phyloP scores from a whole-genome alignment of 257 asterid species.

The Penstemon eatonii region DNA sequence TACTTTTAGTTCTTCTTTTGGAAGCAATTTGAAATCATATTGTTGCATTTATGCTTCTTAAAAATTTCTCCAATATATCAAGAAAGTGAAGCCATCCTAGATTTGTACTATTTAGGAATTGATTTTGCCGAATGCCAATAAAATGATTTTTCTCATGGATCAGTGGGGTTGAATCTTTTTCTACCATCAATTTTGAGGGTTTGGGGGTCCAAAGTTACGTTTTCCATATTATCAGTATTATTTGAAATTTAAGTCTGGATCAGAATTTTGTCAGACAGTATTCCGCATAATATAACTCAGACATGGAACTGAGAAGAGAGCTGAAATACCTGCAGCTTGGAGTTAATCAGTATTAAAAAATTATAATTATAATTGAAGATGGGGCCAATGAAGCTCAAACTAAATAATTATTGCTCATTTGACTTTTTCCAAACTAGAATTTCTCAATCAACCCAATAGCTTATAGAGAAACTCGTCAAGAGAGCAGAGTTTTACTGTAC shows the following conservation, averaged over 20 bases:
- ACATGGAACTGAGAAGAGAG: neutral
- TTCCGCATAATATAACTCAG: neutral
- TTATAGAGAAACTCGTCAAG: too few relatives aligned
- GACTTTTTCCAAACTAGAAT: too few relatives aligned
- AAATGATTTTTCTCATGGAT: slow-evolving; percentile 4
- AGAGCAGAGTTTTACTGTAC: too few relatives aligned
- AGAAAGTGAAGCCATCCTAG: neutral
- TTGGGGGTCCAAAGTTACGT: neutral
- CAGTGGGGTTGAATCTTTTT: slow-evolving; percentile 11
- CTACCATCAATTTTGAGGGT: neutral
- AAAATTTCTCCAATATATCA: slow-evolving; percentile 2
- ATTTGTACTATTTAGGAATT: too few relatives aligned
- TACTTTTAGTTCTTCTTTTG: slow-evolving; percentile 16
- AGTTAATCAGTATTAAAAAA: too few relatives aligned
- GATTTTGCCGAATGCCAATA: neutral
- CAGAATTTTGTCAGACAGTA: neutral
- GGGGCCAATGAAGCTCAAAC: too few relatives aligned
- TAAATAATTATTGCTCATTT: too few relatives aligned
- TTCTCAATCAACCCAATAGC: too few relatives aligned
- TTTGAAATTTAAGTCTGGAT: neutral
- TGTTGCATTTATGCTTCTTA: neutral
- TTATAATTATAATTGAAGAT: too few relatives aligned
- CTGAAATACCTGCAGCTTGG: too few relatives aligned
- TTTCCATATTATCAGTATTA: neutral
- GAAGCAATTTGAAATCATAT: slow-evolving; percentile 13